Evolutionary conservation across 371 early-diverging fungal species (phyloP), one percentile per base, ranked within the genome.

Genomic region (Mortierella sp.): DNA sequence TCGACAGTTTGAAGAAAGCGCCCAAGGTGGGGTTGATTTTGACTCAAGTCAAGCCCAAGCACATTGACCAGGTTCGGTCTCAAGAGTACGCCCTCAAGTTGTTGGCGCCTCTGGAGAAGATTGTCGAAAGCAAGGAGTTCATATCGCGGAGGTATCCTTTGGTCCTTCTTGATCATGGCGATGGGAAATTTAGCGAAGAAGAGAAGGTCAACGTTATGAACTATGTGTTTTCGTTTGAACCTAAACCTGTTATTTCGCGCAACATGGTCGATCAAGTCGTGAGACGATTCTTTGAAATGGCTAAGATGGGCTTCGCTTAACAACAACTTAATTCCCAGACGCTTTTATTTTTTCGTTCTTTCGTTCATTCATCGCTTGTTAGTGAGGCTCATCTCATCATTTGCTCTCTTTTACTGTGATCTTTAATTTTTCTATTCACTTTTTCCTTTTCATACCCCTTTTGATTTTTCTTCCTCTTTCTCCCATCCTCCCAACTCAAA

Each of bases 1-100:
- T 73, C 4, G 73, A 73, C 34, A 73, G 52, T 10, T 8, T 50
- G 34, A 52, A 24, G 14, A 5, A 50, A 2, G 54, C 34, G 7
- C 73, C 73, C 1, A 28, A 21, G 50, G 34, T 73, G 24, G 73
- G 73, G 24, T 34, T 73, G 54, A 73, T 73, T 34, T 24, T 73
- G 34, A 73, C 54, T 2, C 73, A 73, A 16, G 52, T 52, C 9
- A 28, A 21, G 10, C n/a, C 10, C 16, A 10, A 16, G 14, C 24
- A 54, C 24, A 5, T 50, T 1, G 7, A 0, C 4, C 28, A 24
- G 1, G 19, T 52, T 24, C 54, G 31, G 2, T 47, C 47, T 8
- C 10, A 1, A 54, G 19, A 19, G 0, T 73, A 54, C n/a, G 5
- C 38, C 0, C 3, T 2, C 10, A 11, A 21, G 21, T 7, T 73